Conservation (phyloP, 257 asterid species). For the Solanum chilense region DNA sequence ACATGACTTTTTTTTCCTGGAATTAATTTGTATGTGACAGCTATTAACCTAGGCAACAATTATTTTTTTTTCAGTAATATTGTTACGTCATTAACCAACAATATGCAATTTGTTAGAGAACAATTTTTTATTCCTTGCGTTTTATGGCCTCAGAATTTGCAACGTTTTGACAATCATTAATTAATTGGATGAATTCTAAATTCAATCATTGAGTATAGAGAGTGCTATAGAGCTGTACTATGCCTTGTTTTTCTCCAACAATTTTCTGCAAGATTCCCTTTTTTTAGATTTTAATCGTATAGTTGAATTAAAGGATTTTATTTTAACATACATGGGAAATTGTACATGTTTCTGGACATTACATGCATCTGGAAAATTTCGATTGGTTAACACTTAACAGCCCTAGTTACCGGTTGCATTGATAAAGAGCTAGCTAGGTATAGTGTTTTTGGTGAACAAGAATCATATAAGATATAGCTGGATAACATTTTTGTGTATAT, state of each 20-base stretch:
- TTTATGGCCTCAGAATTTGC: conserved; percentile 14
- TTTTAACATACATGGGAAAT: neutral
- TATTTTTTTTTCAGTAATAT: neutral
- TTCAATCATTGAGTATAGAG: neutral
- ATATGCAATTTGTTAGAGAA: conserved; percentile 7
- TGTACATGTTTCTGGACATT: neutral
- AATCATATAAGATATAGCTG: neutral
- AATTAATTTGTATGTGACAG: conserved; percentile 31
- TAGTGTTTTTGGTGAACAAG: neutral
- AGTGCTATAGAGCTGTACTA: neutral
- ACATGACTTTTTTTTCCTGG: neutral
- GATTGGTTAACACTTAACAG: neutral
- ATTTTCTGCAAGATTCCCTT: conserved; percentile 2
- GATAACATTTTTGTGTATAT: neutral
- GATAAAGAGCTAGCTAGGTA: neutral
- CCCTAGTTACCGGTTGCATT: neutral
- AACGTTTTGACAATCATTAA: neutral
- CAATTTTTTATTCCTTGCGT: neutral
- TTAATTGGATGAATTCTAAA: neutral
- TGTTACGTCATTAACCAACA: conserved; percentile 32
- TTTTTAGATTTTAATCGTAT: neutral
- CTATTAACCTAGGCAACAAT: conserved; percentile 14
- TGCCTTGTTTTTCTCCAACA: conserved; percentile 3
- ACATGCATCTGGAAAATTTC: neutral
- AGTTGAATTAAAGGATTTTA: neutral